Base-by-base conservation (phyloP, 2,329 filamentous ascomycete species). In the Aureobasidium mangrovei region DNA sequence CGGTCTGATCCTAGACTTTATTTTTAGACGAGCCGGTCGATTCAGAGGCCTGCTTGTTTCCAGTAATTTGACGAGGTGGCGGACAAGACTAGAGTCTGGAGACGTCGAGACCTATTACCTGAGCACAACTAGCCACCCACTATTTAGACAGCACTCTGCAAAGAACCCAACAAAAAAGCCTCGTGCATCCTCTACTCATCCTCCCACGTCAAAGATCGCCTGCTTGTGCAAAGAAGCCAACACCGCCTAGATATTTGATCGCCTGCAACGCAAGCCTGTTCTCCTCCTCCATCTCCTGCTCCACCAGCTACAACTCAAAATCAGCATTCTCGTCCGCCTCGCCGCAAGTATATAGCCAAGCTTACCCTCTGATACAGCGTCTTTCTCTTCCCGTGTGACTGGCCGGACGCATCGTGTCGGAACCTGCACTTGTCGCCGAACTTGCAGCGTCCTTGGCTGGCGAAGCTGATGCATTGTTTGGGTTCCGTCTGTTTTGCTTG, bases 161-260 rank as follows among this genome's bases (percentile, higher is more conserved):
- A 18, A 18, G 18, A 18, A 18, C 18, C 18, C 18, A 18, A 18
- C 18, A 18, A 18, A 18, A 18, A 18, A 18, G 18, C 18, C 18
- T 18, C 18, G 18, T 18, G 18, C 18, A 18, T 18, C 18, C 18
- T 18, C 18, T 18, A 18, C 18, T 18, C 18, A 18, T 18, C 18
- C 18, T 18, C 18, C 18, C 18, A 18, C 18, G 18, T 18, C 18
- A 18, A 18, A 18, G 18, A 18, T 18, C 18, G 18, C 18, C 1
- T 18, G 18, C 18, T 18, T 18, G 18, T 18, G 18, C 18, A 18
- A 76, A 65, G 57, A 74, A 70, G 0, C 72, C 71, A 33, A 67
- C 60, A 38, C 67, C 65, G 2, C 74, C 74, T 7, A 77, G 63
- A 59, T 70, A 69, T 60, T 74, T 75, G 60, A 77, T 74, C 3